Evolutionary conservation across 805 yeast genomes (phyloP).

Genomic region (Myxozyma mucilagina): DNA sequence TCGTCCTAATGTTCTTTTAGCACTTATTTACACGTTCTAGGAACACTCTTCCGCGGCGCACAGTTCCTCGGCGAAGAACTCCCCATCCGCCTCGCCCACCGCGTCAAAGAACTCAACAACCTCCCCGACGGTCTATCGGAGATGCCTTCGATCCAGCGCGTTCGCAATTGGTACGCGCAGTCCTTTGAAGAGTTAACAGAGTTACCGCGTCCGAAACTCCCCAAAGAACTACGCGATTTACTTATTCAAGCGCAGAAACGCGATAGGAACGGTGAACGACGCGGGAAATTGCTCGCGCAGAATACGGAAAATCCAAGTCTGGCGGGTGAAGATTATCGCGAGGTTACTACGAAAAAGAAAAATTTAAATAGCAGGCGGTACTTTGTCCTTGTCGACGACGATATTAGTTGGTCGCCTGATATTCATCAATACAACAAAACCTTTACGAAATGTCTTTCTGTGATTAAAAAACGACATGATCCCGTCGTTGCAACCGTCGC

Average conservation of each 20-base stretch:
- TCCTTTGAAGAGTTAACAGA: constrained; percentile 79
- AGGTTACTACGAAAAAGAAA: not conserved
- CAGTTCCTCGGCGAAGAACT: constrained; percentile 71
- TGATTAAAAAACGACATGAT: constrained; percentile 81
- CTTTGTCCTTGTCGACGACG: constrained; percentile 53
- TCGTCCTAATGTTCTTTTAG: not conserved
- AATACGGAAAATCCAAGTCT: constrained; percentile 28
- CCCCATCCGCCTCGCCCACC: constrained; percentile 81
- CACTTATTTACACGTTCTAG: not conserved
- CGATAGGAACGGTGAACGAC: constrained; percentile 21
- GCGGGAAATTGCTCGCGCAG: constrained; percentile 16
- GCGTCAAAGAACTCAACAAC: constrained; percentile 79
- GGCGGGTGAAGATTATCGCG: constrained; percentile 24
- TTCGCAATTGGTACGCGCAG: constrained; percentile 87
- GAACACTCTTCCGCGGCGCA: constrained; percentile 63
- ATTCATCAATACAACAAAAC: constrained; percentile 67
- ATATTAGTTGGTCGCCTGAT: constrained; percentile 69
- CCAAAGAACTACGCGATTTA: constrained; percentile 45
- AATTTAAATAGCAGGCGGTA: constrained; percentile 44
- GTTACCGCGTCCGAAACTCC: constrained; percentile 58
- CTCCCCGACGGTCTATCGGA: constrained; percentile 73
- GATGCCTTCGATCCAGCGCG: constrained; percentile 74
- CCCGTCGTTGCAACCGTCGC: constrained; percentile 84
- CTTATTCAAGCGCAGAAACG: constrained; percentile 35
- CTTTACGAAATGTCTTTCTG: constrained; percentile 65